Percentiles rank a stretch among this genome's conserved stretches.
phyloP scores from a whole-genome alignment of 257 asterid species.

The Nicotiana benthamiana region DNA sequence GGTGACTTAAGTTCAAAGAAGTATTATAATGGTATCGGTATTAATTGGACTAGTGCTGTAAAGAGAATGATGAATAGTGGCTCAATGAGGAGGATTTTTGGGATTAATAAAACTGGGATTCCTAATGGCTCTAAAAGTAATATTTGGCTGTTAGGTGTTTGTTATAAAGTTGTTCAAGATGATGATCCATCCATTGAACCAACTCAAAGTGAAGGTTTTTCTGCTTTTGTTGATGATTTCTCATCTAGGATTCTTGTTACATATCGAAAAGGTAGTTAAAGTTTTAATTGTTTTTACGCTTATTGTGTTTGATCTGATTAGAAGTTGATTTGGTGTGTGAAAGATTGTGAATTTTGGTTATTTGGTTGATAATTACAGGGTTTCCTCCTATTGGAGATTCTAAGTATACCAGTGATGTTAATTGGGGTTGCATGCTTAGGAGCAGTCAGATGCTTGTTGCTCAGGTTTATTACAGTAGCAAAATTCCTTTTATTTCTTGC shows the following conservation, averaged over 20 bases:
- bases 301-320: not conserved
- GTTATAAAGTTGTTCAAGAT: slow-evolving; percentile 62
- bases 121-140: slow-evolving; percentile 53
- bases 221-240: slow-evolving; percentile 84
- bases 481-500: not conserved
- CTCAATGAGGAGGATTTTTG: slow-evolving; percentile 75
- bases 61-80: slow-evolving; percentile 73
- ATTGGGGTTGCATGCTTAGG: slow-evolving; percentile 99
- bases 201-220: slow-evolving; percentile 77
- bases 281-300: not conserved
- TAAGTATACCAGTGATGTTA: slow-evolving; percentile 74
- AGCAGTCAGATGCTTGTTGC: slow-evolving; percentile 99
- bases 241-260: slow-evolving; percentile 80
- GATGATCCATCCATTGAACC: slow-evolving; percentile 56
- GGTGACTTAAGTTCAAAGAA: slow-evolving; percentile 14
- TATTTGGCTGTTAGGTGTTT: slow-evolving; percentile 87
- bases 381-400: slow-evolving; percentile 68
- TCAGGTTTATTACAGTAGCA: slow-evolving; percentile 36
- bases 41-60: slow-evolving; percentile 51
- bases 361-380: slow-evolving; percentile 34
- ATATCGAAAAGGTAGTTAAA: slow-evolving; percentile 66
- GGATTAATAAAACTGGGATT: slow-evolving; percentile 40
- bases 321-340: not conserved
- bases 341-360: not conserved
- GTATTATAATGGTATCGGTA: slow-evolving; percentile 34